phyloP scores from a whole-genome alignment of 495 filamentous ascomycete genomes.

The Talaromyces nanjingensis region DNA sequence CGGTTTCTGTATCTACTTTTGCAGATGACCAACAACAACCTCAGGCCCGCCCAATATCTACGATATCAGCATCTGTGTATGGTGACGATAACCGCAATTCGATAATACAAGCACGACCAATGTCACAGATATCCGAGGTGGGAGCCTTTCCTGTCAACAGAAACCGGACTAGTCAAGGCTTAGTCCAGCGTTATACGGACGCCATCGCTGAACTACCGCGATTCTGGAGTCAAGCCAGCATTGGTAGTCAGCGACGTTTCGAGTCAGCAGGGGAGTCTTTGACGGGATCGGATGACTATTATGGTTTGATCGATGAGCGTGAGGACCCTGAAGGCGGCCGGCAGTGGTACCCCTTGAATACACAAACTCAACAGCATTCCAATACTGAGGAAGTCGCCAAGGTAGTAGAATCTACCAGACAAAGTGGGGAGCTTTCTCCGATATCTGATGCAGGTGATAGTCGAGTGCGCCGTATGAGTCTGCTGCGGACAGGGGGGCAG shows the following conservation, averaged over 20 bases:
- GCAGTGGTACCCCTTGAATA: conserved; percentile 8
- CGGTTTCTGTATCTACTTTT: conserved; percentile 26
- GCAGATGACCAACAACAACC: conserved; percentile 30
- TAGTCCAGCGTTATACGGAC: conserved; percentile 35
- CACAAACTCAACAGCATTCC: not conserved
- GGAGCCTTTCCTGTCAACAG: conserved; percentile 16
- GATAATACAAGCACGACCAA: conserved; percentile 11
- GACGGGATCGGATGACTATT: conserved; percentile 10
- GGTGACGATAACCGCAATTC: conserved; percentile 31
- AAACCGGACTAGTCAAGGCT: conserved; percentile 30
- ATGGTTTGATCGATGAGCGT: conserved; percentile 7
- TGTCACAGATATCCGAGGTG: conserved; percentile 19
- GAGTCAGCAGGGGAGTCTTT: conserved; percentile 15
- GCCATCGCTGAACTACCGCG: conserved; percentile 37
- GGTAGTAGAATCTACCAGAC: not conserved
- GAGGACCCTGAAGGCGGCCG: conserved; percentile 4
- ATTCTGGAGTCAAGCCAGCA: conserved; percentile 34
- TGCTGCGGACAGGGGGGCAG: conserved; percentile 7
- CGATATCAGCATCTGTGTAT: conserved; percentile 35
- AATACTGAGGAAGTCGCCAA: not conserved
- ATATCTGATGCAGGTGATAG: not conserved
- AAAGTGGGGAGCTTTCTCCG: not conserved
- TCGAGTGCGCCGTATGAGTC: conserved; percentile 8
- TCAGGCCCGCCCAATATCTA: conserved; percentile 31
- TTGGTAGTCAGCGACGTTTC: conserved; percentile 21